Base-by-base conservation (phyloP, 106 monocot species). In the Phalaenopsis equestris region DNA sequence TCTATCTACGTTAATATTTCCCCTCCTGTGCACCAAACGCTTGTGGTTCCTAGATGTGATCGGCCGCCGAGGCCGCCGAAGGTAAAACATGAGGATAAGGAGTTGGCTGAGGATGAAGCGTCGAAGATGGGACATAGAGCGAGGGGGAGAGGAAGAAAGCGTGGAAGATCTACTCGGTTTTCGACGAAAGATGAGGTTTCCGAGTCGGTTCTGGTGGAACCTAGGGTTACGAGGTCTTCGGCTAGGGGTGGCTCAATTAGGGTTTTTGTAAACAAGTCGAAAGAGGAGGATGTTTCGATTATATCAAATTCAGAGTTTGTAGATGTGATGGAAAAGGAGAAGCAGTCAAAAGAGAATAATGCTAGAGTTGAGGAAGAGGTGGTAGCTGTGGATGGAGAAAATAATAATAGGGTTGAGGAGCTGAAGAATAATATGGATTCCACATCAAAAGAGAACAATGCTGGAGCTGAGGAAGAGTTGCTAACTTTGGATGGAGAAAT, bases 1-100 rank as follows among this genome's bases (percentile, higher is more conserved):
- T 57, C 80, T 46, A 87, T 96, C 52, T 58, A 75, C 36, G 82
- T 93, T 39, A 67, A 41, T 55, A 90, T 93, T 57, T 42, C 23
- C 42, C 79, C 7, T 6, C 65, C 16, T 15, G 85, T 21, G 30
- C 43, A 18, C 55, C 68, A 37, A 67, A 58, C 52, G 38, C 52
- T 30, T 49, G 41, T 8, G 45, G 24, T 23, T 68, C 37, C 65
- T 5, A 36, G 18, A 41, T 15, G 41, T 6, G 77, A 41, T 38
- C 41, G 18, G 46, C 42, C 77, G 12, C 43, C 48, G 74, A 38
- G 15, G 57, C 41, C 41, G 15, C 18, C 10, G 57, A 77, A 21
- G 70, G 70, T 37, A 38, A 70, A 37, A 38, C 38, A 38, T 17
- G 45, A 38, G 46, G 24, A n/a, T 78, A 61, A 17, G 77, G 67